Evolutionary conservation across 768 basidiomycete species (phyloP), one percentile per base, ranked within the genome.

Genomic region (Pleurotus sapidus): DNA sequence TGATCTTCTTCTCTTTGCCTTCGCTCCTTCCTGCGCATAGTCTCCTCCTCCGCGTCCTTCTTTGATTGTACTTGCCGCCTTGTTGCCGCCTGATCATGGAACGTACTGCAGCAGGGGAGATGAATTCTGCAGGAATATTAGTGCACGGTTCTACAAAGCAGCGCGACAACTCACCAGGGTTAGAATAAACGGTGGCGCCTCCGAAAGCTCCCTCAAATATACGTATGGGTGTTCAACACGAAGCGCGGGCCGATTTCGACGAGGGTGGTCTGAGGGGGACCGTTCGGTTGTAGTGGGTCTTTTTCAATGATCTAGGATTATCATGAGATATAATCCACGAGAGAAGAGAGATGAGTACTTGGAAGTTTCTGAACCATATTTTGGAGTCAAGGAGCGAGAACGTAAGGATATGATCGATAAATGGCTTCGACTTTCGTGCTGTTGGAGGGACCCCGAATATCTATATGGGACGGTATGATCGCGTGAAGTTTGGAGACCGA

Each of bases 281-380:
- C 91, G 63, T 89, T 89, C 1, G 93, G 91, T 64, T 93, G 88
- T 46, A 89, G 68, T 14, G 95, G 93, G 69, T 97, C 94, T 70
- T 95, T 98, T 72, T 97, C 94, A 56, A 97, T 75, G 60, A 96
- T 95, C 92, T 97, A 67, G 20, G 60, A 54, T 20, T 20, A 23
- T 14, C 23, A 63, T 60, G 60, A 58, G 64, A 61, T 60, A 55
- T 51, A 57, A 39, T 25, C 27, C 27, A n/a, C 20, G 25, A 45
- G 17, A 12, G 24, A 40, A 45, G 17, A 39, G n/a, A 37, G 46
- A 59, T 42, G 67, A 77, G 62, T 57, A 95, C 93, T 83, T 99
- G 97, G 77, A 90, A 99, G 73, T 98, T 98, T 62, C 97, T 86
- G 80, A 98, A 98, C 97, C 97, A 99, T 62, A 98, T 93, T 71